Conservation (phyloP, 352 stramenopile genomes). For the Lagenidium giganteum region DNA sequence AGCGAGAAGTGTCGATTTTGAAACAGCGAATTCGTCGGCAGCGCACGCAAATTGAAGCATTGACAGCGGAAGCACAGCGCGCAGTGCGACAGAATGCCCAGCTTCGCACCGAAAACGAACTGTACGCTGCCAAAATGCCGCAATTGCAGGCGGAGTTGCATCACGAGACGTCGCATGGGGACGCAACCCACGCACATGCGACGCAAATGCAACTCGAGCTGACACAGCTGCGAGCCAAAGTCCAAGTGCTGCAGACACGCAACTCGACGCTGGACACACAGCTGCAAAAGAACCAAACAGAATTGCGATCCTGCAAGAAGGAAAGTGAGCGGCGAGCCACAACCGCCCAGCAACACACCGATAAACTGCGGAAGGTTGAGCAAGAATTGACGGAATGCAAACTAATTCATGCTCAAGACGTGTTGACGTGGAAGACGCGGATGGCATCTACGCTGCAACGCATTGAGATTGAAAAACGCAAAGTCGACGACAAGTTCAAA, state of each 20-base stretch:
- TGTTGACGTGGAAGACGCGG: slow-evolving; percentile 27
- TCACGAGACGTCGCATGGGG: slow-evolving; percentile 36
- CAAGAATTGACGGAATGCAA: slow-evolving; percentile 21
- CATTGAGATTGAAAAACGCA: too few relatives aligned
- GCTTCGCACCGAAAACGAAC: slow-evolving; percentile 41
- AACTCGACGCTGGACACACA: slow-evolving; percentile 20
- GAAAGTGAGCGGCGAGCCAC: slow-evolving; percentile 23
- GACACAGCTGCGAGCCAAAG: slow-evolving; percentile 34
- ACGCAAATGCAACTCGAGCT: slow-evolving; percentile 34
- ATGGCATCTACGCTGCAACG: slow-evolving; percentile 20
- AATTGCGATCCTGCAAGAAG: slow-evolving; percentile 27
- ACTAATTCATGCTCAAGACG: slow-evolving; percentile 16
- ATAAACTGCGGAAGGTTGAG: slow-evolving; percentile 30
- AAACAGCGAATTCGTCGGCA: too few relatives aligned
- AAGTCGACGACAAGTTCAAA: too few relatives aligned
- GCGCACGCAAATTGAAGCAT: slow-evolving; percentile 25
- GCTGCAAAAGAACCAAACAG: slow-evolving; percentile 21
- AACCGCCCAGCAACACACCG: slow-evolving; percentile 19
- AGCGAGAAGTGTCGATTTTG: not conserved
- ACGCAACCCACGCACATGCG: slow-evolving; percentile 37
- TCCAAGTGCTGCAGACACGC: slow-evolving; percentile 39
- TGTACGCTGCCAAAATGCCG: slow-evolving; percentile 41
- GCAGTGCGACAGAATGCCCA: slow-evolving; percentile 35
- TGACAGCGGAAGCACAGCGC: slow-evolving; percentile 32
- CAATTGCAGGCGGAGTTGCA: slow-evolving; percentile 38